phyloP scores from a whole-genome alignment of 2,329 filamentous ascomycete species.

The Penicillium sp. region DNA sequence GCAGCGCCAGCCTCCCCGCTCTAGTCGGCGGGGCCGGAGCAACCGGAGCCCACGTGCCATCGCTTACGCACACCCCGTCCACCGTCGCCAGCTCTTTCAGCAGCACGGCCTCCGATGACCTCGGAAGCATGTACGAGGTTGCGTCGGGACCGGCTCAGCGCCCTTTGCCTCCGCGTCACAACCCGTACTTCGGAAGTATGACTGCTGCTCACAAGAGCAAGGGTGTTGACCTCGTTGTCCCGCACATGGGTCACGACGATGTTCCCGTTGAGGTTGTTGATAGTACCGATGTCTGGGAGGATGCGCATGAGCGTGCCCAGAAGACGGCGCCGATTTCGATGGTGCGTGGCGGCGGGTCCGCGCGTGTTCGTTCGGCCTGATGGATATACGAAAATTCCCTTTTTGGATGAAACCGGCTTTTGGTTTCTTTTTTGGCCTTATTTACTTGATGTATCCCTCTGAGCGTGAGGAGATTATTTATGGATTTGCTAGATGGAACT shows the following conservation, averaged over 20 bases:
- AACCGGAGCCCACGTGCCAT: constrained; percentile 14
- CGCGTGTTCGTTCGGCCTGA: neutral
- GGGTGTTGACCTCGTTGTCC: constrained; percentile 43
- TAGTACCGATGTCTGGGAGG: neutral
- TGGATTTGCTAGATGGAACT: neutral
- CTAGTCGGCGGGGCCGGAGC: constrained; percentile 24
- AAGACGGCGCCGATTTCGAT: constrained; percentile 1
- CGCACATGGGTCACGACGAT: constrained; percentile 28
- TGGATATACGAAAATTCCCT: neutral
- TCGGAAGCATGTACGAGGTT: constrained; percentile 27
- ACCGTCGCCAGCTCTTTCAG: constrained; percentile 41
- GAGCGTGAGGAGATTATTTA: neutral
- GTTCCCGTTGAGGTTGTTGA: neutral
- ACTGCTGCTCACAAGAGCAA: constrained; percentile 24
- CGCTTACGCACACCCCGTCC: constrained; percentile 40
- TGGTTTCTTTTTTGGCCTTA: neutral
- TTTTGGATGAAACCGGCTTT: neutral
- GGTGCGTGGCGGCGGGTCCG: neutral
- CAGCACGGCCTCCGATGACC: constrained; percentile 36
- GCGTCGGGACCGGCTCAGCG: constrained; percentile 22
- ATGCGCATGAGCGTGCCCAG: neutral
- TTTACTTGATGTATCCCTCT: neutral
- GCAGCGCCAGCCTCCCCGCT: constrained; percentile 35
- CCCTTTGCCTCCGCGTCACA: constrained; percentile 43
- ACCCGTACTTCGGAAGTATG: constrained; percentile 37